Conservation (phyloP, 306 rosid genomes). For the Quercus variabilis region DNA sequence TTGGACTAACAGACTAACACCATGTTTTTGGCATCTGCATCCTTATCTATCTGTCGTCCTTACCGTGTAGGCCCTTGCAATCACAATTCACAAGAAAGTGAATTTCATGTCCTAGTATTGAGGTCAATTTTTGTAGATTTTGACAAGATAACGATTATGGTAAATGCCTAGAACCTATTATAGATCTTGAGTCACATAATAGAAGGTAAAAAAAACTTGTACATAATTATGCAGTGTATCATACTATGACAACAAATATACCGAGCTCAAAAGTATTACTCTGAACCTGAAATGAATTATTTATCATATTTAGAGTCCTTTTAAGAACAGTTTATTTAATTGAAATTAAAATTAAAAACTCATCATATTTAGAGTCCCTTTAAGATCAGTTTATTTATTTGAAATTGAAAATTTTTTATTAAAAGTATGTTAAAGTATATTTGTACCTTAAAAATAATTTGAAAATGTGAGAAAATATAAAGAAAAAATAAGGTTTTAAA, state of each 20-base stretch:
- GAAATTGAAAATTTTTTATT: rapidly evolving
- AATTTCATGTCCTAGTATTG: not conserved
- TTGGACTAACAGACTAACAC: not conserved
- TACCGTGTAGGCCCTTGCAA: not conserved
- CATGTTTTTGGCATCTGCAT: not conserved
- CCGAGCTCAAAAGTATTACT: not conserved
- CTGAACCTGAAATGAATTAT: not conserved
- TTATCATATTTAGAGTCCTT: not conserved
- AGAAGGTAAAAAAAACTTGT: not conserved
- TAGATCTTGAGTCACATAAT: not conserved
- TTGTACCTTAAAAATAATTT: no score
- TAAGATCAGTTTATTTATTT: rapidly evolving
- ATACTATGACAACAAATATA: not conserved
- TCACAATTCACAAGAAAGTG: not conserved
- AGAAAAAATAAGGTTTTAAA: no score
- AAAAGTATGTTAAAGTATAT: rapidly evolving
- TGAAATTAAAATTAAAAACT: no score
- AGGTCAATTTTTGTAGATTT: not conserved
- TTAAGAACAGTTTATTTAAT: rapidly evolving
- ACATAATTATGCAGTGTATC: not conserved
- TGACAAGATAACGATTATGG: not conserved
- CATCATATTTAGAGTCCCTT: not conserved
- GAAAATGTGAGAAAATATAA: rapidly evolving
- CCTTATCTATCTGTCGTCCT: not conserved
- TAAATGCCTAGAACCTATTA: not conserved